These are phyloP conservation scores for Patellifolia procumbens DNA, from an alignment of 179 eudicot genomes.

Conservation along the genomic window DNA sequence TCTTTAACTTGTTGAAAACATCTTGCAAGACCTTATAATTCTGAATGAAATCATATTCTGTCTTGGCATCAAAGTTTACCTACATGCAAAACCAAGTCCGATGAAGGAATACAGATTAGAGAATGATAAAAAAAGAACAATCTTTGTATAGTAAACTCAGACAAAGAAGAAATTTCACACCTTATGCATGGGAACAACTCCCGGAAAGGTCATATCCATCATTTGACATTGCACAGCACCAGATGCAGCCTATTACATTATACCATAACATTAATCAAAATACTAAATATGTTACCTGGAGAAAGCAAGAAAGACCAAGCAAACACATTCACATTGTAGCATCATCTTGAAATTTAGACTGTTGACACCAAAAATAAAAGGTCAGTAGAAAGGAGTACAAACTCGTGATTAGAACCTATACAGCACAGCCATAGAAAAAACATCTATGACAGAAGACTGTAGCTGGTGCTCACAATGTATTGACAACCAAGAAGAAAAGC, in stretches of 20 bases:
- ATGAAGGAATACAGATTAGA: not conserved
- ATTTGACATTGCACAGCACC: slow-evolving; percentile 98
- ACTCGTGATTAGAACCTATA: not conserved
- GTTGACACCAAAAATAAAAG: not conserved
- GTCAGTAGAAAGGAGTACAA: not conserved
- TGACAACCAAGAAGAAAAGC: not conserved
- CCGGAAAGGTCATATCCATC: slow-evolving; percentile 87
- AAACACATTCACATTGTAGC: not conserved
- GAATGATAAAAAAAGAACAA: not conserved
- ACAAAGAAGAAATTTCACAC: slow-evolving; percentile 35
- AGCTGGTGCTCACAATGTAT: not conserved
- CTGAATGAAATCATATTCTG: slow-evolving; percentile 93
- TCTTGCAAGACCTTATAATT: slow-evolving; percentile 95
- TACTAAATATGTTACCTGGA: not conserved
- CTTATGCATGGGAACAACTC: slow-evolving; percentile 96
- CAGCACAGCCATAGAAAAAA: not conserved
- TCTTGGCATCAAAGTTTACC: slow-evolving; percentile 92
- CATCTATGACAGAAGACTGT: not conserved
- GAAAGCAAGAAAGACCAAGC: not conserved
- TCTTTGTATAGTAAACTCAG: not conserved
- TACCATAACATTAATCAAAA: slow-evolving; percentile 7
- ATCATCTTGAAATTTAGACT: not conserved
- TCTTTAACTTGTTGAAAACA: slow-evolving; percentile 86
- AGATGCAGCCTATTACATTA: slow-evolving; percentile 86
- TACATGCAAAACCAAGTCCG: slow-evolving; percentile 29